These are phyloP conservation scores for Gymnopilus dilepis DNA, from an alignment of 768 basidiomycete genomes.

Conservation along the genomic window DNA sequence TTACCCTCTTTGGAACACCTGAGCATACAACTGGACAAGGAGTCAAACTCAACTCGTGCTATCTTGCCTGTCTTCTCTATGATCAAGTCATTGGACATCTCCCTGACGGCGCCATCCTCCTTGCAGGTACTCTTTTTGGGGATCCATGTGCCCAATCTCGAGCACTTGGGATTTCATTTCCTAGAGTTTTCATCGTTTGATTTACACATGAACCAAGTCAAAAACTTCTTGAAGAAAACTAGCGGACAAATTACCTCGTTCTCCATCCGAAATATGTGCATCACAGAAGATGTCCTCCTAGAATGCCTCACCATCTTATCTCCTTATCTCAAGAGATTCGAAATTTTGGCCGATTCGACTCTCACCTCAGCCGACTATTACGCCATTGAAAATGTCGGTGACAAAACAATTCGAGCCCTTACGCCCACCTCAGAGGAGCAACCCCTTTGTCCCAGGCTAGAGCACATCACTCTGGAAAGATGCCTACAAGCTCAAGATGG, in stretches of 20 bases:
- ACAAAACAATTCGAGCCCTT: background rate
- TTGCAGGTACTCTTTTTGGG: background rate
- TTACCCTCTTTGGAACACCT: background rate
- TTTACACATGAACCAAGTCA: background rate
- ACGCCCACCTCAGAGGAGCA: background rate
- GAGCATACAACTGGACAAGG: background rate
- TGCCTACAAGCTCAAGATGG: background rate
- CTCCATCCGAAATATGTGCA: background rate
- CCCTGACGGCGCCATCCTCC: background rate
- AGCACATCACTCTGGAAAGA: background rate
- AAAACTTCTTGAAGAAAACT: background rate
- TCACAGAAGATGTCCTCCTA: background rate
- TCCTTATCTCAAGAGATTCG: background rate
- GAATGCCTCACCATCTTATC: slow-evolving; percentile 1
- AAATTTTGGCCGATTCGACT: background rate
- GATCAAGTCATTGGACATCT: background rate
- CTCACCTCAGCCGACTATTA: background rate
- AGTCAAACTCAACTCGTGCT: background rate
- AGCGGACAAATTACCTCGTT: background rate
- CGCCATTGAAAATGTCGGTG: background rate
- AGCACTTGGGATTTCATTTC: background rate
- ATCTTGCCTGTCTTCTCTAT: background rate
- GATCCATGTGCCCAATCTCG: background rate
- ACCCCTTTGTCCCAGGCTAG: background rate
- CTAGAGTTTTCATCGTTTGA: background rate